Percentiles rank a stretch among this genome's conserved stretches.
These are phyloP conservation scores for Ganoderma boninense DNA, from an alignment of 1,284 basidiomycete species.

Conservation along the genomic window DNA sequence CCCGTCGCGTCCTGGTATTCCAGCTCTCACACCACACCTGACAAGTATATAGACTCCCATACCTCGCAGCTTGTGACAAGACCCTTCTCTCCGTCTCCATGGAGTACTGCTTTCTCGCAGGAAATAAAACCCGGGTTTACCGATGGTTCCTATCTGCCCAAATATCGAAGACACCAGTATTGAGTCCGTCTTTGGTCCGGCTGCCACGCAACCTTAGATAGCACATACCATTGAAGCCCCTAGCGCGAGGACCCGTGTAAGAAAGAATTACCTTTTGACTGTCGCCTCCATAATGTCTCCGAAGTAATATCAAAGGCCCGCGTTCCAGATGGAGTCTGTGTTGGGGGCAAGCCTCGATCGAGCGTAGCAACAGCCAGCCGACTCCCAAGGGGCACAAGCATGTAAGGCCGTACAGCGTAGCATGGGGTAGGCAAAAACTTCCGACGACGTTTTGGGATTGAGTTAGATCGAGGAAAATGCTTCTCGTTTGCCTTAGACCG, in stretches of 20 bases:
- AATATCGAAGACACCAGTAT: conserved; percentile 15
- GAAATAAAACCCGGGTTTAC: conserved; percentile 24
- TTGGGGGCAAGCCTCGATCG: conserved; percentile 27
- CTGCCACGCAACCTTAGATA: background rate
- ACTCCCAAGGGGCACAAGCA: conserved; percentile 31
- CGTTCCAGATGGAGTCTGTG: conserved; percentile 37
- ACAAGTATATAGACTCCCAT: background rate
- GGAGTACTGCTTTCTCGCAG: conserved; percentile 5
- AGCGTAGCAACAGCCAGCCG: conserved; percentile 30
- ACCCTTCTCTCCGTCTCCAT: conserved; percentile 6
- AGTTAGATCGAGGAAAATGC: background rate
- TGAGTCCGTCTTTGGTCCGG: conserved; percentile 21
- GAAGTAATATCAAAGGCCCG: conserved; percentile 34
- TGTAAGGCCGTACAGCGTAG: background rate
- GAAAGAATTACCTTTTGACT: conserved; percentile 32
- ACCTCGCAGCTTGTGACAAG: conserved; percentile 2
- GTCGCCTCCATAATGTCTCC: conserved; percentile 36
- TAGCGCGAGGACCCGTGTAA: conserved; percentile 30
- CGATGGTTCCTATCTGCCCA: conserved; percentile 18
- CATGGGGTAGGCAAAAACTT: background rate
- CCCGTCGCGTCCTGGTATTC: background rate
- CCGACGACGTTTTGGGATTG: conserved; percentile 18
- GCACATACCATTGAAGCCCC: conserved; percentile 23
- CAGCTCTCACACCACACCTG: conserved; percentile 11
- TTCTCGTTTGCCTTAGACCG: background rate